Evolutionary conservation across 2,329 filamentous ascomycete genomes (phyloP).

Genomic region (Rhexocercosporidium sp.): DNA sequence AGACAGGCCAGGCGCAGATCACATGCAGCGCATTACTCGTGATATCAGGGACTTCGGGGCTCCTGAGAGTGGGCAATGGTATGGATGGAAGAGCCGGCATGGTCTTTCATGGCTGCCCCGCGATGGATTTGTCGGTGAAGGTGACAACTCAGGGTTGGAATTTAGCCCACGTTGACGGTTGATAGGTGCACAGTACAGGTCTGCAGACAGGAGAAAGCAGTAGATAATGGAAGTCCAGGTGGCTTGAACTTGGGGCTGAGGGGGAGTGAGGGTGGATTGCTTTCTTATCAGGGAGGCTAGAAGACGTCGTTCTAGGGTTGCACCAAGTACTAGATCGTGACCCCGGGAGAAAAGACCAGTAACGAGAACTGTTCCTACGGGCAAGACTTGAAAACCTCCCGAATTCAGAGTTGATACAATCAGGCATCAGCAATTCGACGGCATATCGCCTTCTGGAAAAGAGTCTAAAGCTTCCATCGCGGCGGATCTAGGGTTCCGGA

Average conservation of each 20-base stretch:
- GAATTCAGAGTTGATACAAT: background rate
- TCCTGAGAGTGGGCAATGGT: conserved; percentile 37
- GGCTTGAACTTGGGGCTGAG: conserved; percentile 6
- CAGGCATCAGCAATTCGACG: background rate
- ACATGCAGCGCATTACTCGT: conserved; percentile 47
- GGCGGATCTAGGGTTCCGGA: background rate
- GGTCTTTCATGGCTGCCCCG: background rate
- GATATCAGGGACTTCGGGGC: conserved; percentile 28
- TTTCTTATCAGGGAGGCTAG: background rate
- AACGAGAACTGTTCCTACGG: background rate
- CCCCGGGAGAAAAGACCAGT: background rate
- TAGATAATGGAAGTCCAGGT: background rate
- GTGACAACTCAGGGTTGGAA: background rate
- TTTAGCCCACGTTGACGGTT: conserved; percentile 3
- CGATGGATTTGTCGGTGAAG: background rate
- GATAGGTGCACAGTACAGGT: background rate
- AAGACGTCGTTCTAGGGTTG: no score
- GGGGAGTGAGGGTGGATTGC: background rate
- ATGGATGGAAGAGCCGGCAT: conserved; percentile 46
- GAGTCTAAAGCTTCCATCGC: background rate
- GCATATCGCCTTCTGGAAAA: background rate
- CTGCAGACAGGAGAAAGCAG: background rate
- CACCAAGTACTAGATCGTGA: no score
- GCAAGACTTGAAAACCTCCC: background rate
- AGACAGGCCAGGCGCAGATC: conserved; percentile 61